Conservation (phyloP, 495 filamentous ascomycete genomes). For the Aspergillus baeticus region DNA sequence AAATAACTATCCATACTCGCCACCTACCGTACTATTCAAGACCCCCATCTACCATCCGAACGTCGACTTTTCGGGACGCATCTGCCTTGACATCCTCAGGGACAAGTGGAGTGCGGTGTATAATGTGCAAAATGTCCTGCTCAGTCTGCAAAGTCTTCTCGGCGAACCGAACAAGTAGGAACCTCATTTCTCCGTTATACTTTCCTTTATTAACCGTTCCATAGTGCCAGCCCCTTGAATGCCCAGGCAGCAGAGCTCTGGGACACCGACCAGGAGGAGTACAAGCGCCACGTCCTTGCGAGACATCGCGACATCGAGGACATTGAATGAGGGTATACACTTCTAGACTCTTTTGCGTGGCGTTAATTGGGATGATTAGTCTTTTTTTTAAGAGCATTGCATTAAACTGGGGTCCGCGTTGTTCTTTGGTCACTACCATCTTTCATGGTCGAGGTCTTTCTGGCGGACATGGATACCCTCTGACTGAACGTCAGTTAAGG, state of each 20-base stretch:
- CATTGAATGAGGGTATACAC: conserved; percentile 34
- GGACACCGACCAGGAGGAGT: conserved; percentile 86
- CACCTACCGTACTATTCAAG: conserved; percentile 91
- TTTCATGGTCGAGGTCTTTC: neutral
- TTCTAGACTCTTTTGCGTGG: conserved; percentile 5
- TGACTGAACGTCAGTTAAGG: neutral
- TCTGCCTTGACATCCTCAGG: conserved; percentile 96
- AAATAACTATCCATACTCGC: conserved; percentile 86
- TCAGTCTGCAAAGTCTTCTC: conserved; percentile 92
- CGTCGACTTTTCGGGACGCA: conserved; percentile 87
- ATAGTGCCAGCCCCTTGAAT: conserved; percentile 88
- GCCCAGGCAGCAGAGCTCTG: conserved; percentile 94
- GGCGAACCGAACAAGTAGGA: conserved; percentile 97
- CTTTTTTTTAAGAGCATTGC: conserved; percentile 22
- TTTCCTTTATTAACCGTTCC: conserved; percentile 14
- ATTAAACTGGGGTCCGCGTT: conserved; percentile 19
- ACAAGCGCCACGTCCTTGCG: conserved; percentile 71
- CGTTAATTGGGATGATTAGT: conserved; percentile 10
- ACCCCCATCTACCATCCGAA: conserved; percentile 95
- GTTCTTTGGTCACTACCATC: conserved; percentile 13
- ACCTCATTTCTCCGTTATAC: neutral
- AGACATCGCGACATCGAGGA: conserved; percentile 63
- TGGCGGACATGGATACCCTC: neutral
- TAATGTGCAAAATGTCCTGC: conserved; percentile 87
- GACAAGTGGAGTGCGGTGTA: conserved; percentile 97